Evolutionary conservation across 2,329 filamentous ascomycete genomes (phyloP).

Genomic region (Monosporascus sp.): DNA sequence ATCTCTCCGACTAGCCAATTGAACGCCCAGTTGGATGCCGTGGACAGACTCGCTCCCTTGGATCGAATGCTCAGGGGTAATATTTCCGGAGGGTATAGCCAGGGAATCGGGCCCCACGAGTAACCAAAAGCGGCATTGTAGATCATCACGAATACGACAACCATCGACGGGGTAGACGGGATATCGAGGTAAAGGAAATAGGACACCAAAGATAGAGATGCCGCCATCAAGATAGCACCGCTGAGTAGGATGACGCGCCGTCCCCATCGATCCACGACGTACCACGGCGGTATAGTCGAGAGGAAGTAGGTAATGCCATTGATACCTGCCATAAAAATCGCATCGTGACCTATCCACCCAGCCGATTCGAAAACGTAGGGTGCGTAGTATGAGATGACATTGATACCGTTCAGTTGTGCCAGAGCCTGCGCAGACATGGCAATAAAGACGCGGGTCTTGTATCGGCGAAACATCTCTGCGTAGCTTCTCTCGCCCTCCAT

Average conservation of each 20-base stretch:
- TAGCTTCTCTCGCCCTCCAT: constrained; percentile 95
- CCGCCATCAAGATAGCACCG: constrained; percentile 82
- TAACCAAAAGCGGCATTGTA: constrained; percentile 98
- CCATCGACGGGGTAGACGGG: constrained; percentile 69
- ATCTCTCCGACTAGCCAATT: constrained; percentile 97
- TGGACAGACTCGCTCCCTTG: constrained; percentile 93
- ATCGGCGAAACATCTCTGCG: constrained; percentile 88
- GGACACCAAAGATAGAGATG: constrained; percentile 83
- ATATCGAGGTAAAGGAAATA: constrained; percentile 94
- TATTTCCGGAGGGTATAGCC: constrained; percentile 98
- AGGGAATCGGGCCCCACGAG: constrained; percentile 93
- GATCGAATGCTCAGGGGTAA: constrained; percentile 92
- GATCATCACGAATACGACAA: constrained; percentile 94
- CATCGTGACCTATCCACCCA: constrained; percentile 87
- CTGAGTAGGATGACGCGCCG: constrained; percentile 83
- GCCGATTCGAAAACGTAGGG: constrained; percentile 95
- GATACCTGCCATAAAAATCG: constrained; percentile 94
- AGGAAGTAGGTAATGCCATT: constrained; percentile 86
- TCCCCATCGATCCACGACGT: constrained; percentile 89
- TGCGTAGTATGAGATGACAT: constrained; percentile 98
- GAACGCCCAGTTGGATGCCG: constrained; percentile 95
- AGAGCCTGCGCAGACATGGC: constrained; percentile 97
- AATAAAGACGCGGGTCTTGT: constrained; percentile 89
- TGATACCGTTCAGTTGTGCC: constrained; percentile 96
- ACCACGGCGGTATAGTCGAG: constrained; percentile 95